These are phyloP conservation scores for Fusarium sacchari DNA, from an alignment of 2,329 filamentous ascomycete species.

Conservation along the genomic window DNA sequence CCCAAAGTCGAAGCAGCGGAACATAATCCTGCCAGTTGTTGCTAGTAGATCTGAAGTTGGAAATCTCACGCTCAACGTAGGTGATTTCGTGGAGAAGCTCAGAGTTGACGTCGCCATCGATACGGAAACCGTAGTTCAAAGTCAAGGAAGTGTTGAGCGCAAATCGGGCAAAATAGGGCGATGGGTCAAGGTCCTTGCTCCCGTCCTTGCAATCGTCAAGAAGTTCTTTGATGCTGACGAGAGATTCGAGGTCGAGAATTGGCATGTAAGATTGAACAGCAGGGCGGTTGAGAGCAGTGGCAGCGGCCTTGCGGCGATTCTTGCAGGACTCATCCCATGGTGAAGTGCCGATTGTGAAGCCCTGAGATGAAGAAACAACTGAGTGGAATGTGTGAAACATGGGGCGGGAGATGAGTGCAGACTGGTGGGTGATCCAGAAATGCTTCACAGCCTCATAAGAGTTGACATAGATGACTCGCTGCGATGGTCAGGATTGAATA, in stretches of 20 bases:
- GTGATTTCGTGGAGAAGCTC: conserved; percentile 77
- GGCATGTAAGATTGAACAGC: conserved; percentile 83
- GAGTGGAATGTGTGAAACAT: conserved; percentile 85
- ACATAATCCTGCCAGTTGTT: conserved; percentile 90
- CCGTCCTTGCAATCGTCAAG: conserved; percentile 72
- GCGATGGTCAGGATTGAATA: conserved; percentile 23
- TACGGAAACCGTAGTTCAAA: conserved; percentile 81
- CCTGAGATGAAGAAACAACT: conserved; percentile 79
- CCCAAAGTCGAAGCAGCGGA: conserved; percentile 74
- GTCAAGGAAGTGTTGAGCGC: conserved; percentile 82
- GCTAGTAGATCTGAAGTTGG: conserved; percentile 79
- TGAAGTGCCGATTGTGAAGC: conserved; percentile 84
- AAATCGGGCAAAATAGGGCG: conserved; percentile 78
- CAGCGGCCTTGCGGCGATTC: conserved; percentile 78
- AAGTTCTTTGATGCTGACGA: conserved; percentile 76
- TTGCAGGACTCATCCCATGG: conserved; percentile 88
- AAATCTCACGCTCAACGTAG: conserved; percentile 78
- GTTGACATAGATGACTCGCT: conserved; percentile 80
- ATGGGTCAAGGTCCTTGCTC: conserved; percentile 72
- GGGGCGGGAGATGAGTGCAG: conserved; percentile 79
- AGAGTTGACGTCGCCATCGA: conserved; percentile 75
- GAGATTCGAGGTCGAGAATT: conserved; percentile 81
- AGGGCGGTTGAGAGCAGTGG: conserved; percentile 80
- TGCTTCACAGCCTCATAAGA: conserved; percentile 78
- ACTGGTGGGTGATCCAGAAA: conserved; percentile 83